Evolutionary conservation across 495 filamentous ascomycete species (phyloP).

Genomic region (Cercophora scortea): DNA sequence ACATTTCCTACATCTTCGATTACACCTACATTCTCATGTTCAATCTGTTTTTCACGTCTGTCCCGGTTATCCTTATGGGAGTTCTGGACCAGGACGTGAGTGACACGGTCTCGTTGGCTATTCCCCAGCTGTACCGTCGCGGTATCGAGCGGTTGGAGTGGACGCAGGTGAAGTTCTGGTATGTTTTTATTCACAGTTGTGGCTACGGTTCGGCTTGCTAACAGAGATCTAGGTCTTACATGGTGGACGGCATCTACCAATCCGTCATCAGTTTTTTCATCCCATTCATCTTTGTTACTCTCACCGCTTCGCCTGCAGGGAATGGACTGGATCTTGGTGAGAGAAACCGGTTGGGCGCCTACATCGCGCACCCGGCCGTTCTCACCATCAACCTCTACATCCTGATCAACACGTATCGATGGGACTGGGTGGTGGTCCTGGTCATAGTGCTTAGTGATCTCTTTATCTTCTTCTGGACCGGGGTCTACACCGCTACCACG

Average conservation of each 20-base stretch:
- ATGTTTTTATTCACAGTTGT: conserved; percentile 18
- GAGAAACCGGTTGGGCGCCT: conserved; percentile 71
- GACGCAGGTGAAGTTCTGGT: conserved; percentile 98
- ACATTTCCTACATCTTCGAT: conserved; percentile 93
- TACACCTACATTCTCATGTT: conserved; percentile 95
- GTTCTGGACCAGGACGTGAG: conserved; percentile 96
- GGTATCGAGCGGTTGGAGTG: conserved; percentile 97
- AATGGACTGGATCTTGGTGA: conserved; percentile 69
- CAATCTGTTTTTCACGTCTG: conserved; percentile 94
- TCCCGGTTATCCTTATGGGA: conserved; percentile 93
- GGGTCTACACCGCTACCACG: conserved; percentile 66
- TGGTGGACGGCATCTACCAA: conserved; percentile 92
- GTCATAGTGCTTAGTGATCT: conserved; percentile 74
- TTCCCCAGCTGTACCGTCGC: conserved; percentile 90
- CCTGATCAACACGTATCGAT: conserved; percentile 89
- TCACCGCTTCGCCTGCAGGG: conserved; percentile 55
- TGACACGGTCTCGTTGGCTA: conserved; percentile 86
- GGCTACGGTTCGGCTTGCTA: neutral
- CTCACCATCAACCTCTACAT: conserved; percentile 90
- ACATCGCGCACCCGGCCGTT: conserved; percentile 70
- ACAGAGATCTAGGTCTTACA: conserved; percentile 66
- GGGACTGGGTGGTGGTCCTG: conserved; percentile 91
- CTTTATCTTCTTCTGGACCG: conserved; percentile 95
- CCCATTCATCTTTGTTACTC: conserved; percentile 68
- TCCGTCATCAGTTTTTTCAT: conserved; percentile 90